Conservation (phyloP, 371 early-diverging fungal species). For the Rhizopus arrhizus region DNA sequence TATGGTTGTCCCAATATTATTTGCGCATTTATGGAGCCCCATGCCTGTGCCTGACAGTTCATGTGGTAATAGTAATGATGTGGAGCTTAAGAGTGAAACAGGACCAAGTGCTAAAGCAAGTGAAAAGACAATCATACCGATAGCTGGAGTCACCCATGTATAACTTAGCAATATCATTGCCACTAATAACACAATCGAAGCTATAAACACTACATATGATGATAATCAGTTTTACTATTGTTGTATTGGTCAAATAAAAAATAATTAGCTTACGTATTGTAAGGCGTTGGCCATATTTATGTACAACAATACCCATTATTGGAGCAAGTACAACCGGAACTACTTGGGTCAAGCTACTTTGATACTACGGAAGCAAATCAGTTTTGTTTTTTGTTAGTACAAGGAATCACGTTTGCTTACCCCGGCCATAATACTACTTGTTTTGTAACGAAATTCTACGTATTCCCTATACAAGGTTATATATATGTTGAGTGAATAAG, state of each 20-base stretch:
- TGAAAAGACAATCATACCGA: slow-evolving; percentile 54
- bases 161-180: slow-evolving; percentile 41
- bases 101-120: slow-evolving; percentile 50
- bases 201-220: slow-evolving; percentile 32
- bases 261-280: slow-evolving; percentile 30
- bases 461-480: slow-evolving; percentile 34
- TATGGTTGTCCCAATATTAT: slow-evolving; percentile 55
- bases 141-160: slow-evolving; percentile 41
- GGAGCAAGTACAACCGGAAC: slow-evolving; percentile 59
- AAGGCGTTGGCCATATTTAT: slow-evolving; percentile 55
- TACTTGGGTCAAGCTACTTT: slow-evolving; percentile 57
- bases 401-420: slow-evolving; percentile 23
- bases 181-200: slow-evolving; percentile 37
- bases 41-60: slow-evolving; percentile 52
- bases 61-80: slow-evolving; percentile 45
- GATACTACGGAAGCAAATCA: slow-evolving; percentile 36
- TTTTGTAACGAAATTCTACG: slow-evolving; percentile 49
- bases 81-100: slow-evolving; percentile 45
- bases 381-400: neutral
- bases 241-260: slow-evolving; percentile 1
- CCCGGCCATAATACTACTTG: slow-evolving; percentile 47
- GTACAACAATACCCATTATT: slow-evolving; percentile 54
- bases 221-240: neutral
- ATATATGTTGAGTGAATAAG: too few species aligned
- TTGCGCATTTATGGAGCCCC: slow-evolving; percentile 54